Percentiles rank a stretch among this genome's conserved stretches.
phyloP scores from a whole-genome alignment of 2,329 filamentous ascomycete species.

The Drechmeria coniospora region DNA sequence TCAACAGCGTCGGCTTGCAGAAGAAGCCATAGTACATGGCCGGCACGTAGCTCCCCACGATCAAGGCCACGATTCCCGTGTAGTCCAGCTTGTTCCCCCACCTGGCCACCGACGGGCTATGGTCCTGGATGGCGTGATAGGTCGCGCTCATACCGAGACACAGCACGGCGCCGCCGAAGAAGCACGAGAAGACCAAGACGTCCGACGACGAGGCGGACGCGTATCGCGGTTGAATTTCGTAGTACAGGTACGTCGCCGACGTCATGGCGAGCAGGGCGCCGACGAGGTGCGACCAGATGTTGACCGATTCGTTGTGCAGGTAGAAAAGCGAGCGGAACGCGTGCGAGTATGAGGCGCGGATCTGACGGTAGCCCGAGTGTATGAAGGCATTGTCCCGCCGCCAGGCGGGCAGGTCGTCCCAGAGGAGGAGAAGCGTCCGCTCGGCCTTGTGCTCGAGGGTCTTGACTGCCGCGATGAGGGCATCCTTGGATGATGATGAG shows the following conservation, averaged over 20 bases:
- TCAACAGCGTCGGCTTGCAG: conserved; percentile 49
- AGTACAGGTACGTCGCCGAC: conserved; percentile 28
- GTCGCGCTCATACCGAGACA: conserved; percentile 72
- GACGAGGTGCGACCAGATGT: conserved; percentile 48
- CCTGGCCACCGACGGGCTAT: conserved; percentile 60
- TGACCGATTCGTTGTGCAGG: conserved; percentile 47
- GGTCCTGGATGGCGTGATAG: conserved; percentile 75
- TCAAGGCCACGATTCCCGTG: conserved; percentile 79
- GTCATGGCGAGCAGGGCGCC: conserved; percentile 45
- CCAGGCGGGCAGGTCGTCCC: conserved; percentile 44
- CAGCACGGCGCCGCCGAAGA: conserved; percentile 57
- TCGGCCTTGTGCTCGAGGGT: conserved; percentile 24
- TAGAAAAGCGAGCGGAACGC: conserved; percentile 33
- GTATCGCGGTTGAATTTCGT: conserved; percentile 48
- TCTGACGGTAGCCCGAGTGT: conserved; percentile 35
- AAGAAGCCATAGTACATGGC: conserved; percentile 78
- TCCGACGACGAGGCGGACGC: conserved; percentile 44
- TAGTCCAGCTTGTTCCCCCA: conserved; percentile 94
- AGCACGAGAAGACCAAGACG: conserved; percentile 59
- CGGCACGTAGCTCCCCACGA: conserved; percentile 82
- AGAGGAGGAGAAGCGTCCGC: conserved; percentile 29
- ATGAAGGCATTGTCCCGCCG: conserved; percentile 46
- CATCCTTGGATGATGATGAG: conserved; percentile 9
- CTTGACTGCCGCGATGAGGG: conserved; percentile 12
- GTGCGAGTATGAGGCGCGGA: conserved; percentile 29